Conservation (phyloP, 2,329 filamentous ascomycete genomes). For the Zymoseptoria brevis region DNA sequence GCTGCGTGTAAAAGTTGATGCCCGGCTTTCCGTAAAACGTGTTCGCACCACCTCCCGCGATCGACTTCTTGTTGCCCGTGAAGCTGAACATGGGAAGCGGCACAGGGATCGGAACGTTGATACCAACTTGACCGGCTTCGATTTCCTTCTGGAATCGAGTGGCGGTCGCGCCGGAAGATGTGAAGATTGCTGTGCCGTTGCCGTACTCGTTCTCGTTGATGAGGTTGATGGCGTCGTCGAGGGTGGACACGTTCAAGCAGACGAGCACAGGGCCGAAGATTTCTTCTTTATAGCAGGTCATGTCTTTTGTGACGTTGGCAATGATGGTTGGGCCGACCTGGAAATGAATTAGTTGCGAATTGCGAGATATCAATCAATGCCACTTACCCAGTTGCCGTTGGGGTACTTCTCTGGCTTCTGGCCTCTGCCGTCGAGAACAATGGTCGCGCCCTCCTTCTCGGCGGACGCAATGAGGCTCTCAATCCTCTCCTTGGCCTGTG, state of each 20-base stretch:
- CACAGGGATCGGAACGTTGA: slow-evolving; percentile 73
- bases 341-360: neutral
- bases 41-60: slow-evolving; percentile 84
- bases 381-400: slow-evolving; percentile 66
- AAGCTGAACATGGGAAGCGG: slow-evolving; percentile 33
- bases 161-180: slow-evolving; percentile 66
- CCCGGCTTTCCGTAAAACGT: slow-evolving; percentile 95
- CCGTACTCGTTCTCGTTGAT: slow-evolving; percentile 85
- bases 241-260: slow-evolving; percentile 67
- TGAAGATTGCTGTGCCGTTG: slow-evolving; percentile 82
- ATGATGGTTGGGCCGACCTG: slow-evolving; percentile 76
- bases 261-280: slow-evolving; percentile 81
- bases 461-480: slow-evolving; percentile 67
- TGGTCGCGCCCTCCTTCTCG: slow-evolving; percentile 71
- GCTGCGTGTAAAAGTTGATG: slow-evolving; percentile 90
- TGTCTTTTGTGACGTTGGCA: slow-evolving; percentile 67
- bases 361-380: neutral
- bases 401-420: slow-evolving; percentile 70
- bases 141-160: slow-evolving; percentile 72
- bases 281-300: slow-evolving; percentile 79
- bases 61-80: slow-evolving; percentile 70
- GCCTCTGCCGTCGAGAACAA: slow-evolving; percentile 72
- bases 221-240: slow-evolving; percentile 70
- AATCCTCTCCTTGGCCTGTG: slow-evolving; percentile 70
- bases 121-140: slow-evolving; percentile 76